Evolutionary conservation across 176 grass and related monocot species (phyloP).

Genomic region (Tillandsia leiboldiana): DNA sequence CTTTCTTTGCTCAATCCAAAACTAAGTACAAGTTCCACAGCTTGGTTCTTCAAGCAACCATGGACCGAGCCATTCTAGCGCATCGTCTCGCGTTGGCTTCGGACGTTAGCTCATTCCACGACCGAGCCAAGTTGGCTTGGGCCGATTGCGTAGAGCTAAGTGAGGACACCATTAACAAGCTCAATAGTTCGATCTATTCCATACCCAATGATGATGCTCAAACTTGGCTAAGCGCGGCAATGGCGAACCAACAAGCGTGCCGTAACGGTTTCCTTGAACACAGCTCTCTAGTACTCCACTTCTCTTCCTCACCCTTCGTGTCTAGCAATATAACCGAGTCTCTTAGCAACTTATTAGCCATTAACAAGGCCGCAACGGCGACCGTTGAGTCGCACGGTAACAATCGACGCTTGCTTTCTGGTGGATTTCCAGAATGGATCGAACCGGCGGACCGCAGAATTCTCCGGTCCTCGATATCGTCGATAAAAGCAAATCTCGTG

Average conservation of each 20-base stretch:
- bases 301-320: neutral
- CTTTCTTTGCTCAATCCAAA: neutral
- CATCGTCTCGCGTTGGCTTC: neutral
- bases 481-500: constrained; percentile 4
- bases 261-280: constrained; percentile 2
- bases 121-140: neutral
- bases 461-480: neutral
- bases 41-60: constrained; percentile 1
- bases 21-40: neutral
- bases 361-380: constrained; percentile 6
- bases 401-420: constrained; percentile 4
- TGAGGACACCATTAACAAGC: constrained; percentile 2
- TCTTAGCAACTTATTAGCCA: constrained; percentile 14
- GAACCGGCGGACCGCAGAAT: constrained; percentile 5
- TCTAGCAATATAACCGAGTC: constrained; percentile 3
- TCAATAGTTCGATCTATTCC: constrained; percentile 1
- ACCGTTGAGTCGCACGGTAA: neutral
- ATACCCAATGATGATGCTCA: constrained; percentile 1
- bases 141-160: constrained; percentile 9
- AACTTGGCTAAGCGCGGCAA: constrained; percentile 18
- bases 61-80: neutral
- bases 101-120: neutral
- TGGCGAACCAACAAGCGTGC: constrained; percentile 15
- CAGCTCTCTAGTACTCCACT: neutral
- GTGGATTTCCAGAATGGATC: constrained; percentile 11